A percentile compares a stretch with the other conserved stretches of the same genome.
Conservation (phyloP, 179 eudicot species). For the Heliamphora pulchella region DNA sequence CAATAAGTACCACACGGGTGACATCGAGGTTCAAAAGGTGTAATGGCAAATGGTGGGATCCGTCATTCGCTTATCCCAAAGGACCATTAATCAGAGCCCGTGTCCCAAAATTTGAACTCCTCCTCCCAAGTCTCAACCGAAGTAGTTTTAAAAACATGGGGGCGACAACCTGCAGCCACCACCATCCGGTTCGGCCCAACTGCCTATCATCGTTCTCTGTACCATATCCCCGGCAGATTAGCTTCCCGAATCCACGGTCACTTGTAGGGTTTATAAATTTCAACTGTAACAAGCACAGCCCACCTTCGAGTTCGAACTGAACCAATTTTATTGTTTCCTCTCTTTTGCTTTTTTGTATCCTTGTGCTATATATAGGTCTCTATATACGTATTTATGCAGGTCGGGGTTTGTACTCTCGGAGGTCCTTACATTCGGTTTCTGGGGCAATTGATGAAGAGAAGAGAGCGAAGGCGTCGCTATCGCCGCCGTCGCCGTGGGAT, state of each 20-base stretch:
- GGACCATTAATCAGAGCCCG: too few relatives aligned
- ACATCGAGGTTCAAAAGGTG: too few relatives aligned
- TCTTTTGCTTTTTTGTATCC: neutral
- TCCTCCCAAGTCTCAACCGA: too few relatives aligned
- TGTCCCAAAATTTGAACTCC: too few relatives aligned
- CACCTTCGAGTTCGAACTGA: too few relatives aligned
- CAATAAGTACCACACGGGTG: too few relatives aligned
- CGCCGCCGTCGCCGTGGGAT: constrained; percentile 35
- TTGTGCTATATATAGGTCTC: neutral
- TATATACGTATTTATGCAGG: neutral
- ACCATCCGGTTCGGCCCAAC: neutral
- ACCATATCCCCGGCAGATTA: constrained; percentile 6
- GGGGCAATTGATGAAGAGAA: neutral
- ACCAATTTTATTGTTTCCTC: neutral
- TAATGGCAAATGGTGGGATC: too few relatives aligned
- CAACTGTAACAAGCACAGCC: neutral
- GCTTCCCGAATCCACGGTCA: neutral
- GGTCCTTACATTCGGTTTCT: neutral
- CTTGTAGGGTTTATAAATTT: constrained; percentile 1
- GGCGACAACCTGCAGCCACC: neutral
- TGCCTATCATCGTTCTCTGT: neutral
- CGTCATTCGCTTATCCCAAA: too few relatives aligned
- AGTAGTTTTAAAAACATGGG: neutral
- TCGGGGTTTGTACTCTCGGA: neutral
- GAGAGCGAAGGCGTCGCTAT: constrained; percentile 1